phyloP scores from a whole-genome alignment of 768 basidiomycete species.

The Leccinum uliginosum region DNA sequence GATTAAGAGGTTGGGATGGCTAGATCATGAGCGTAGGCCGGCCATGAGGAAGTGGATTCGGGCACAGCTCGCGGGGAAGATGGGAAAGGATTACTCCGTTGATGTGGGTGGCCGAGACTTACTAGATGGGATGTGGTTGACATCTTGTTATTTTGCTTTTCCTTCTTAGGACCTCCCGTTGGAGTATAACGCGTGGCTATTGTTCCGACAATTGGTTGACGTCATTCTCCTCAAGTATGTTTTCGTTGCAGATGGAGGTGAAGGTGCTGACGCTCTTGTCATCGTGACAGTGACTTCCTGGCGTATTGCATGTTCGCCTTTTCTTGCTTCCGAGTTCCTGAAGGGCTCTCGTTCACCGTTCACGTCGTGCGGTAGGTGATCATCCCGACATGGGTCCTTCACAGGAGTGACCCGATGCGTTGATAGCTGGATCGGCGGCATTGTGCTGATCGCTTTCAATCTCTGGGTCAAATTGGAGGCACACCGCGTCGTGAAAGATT shows the following conservation, averaged over 20 bases:
- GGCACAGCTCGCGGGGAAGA: constrained; percentile 82
- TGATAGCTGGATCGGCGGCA: constrained; percentile 79
- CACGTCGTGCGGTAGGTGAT: constrained; percentile 74
- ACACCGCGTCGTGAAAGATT: constrained; percentile 95
- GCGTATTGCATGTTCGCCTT: constrained; percentile 95
- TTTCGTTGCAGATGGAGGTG: neutral
- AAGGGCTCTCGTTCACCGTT: constrained; percentile 63
- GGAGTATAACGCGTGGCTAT: constrained; percentile 95
- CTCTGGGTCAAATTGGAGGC: constrained; percentile 99
- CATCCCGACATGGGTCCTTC: neutral
- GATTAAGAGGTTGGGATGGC: constrained; percentile 78
- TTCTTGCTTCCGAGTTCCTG: constrained; percentile 84
- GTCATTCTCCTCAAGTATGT: constrained; percentile 92
- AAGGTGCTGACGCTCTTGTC: neutral
- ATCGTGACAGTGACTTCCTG: constrained; percentile 72
- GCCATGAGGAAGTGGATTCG: constrained; percentile 76
- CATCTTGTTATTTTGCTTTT: neutral
- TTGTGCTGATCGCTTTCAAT: constrained; percentile 87
- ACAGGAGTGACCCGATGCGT: neutral
- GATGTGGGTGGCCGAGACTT: constrained; percentile 51
- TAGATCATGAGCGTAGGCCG: constrained; percentile 69
- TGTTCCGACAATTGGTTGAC: constrained; percentile 95
- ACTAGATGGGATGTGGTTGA: neutral
- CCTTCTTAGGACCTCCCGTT: constrained; percentile 70
- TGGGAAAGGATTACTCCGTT: constrained; percentile 92